Conservation (phyloP, 1,139 yeast genomes). For the Geotrichum fermentans region DNA sequence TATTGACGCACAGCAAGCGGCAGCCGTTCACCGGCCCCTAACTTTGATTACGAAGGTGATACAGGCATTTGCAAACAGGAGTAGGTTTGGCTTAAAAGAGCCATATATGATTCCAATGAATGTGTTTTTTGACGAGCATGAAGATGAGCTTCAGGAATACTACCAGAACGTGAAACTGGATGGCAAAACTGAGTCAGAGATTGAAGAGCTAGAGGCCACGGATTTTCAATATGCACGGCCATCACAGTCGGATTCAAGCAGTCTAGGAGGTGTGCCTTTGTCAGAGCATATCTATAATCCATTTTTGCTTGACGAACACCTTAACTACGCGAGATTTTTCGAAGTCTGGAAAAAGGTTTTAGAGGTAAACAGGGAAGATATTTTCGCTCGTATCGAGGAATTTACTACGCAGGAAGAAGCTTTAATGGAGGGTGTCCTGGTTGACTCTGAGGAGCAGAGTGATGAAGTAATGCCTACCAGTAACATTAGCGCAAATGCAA, state of each 20-base stretch:
- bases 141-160: conserved; percentile 57
- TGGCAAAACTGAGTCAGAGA: conserved; percentile 42
- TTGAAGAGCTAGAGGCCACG: conserved; percentile 27
- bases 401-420: neutral
- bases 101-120: conserved; percentile 74
- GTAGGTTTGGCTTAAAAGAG: conserved; percentile 72
- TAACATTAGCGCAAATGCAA: neutral
- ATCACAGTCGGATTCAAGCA: neutral
- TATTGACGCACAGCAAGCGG: conserved; percentile 64
- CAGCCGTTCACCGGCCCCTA: conserved; percentile 67
- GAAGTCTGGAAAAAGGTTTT: conserved; percentile 26
- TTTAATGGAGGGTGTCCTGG: neutral
- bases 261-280: neutral
- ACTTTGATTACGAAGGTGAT: conserved; percentile 79
- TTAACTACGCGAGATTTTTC: conserved; percentile 32
- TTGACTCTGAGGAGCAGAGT: neutral
- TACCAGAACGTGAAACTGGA: conserved; percentile 53
- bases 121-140: conserved; percentile 55
- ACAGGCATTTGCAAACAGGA: conserved; percentile 74
- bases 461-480: neutral
- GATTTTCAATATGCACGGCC: neutral
- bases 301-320: conserved; percentile 36
- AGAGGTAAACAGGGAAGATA: neutral
- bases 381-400: neutral
- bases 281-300: conserved; percentile 35